Evolutionary conservation across 257 asterid genomes (phyloP).

Genomic region (Primulina eburnea): DNA sequence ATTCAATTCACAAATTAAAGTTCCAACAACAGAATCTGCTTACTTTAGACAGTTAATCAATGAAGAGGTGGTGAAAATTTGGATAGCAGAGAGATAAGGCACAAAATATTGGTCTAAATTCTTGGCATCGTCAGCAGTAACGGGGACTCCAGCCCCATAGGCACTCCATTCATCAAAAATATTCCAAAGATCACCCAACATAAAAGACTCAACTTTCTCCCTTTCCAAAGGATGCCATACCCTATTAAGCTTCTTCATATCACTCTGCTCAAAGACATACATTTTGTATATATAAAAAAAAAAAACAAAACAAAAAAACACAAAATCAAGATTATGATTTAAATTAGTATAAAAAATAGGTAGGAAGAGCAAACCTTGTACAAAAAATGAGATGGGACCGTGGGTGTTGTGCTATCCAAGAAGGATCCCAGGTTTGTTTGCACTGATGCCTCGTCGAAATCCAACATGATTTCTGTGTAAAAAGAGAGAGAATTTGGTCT

Average conservation of each 20-base stretch:
- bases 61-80: conserved; percentile 47
- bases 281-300: too few relatives aligned
- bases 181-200: conserved; percentile 52
- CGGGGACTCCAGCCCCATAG: conserved; percentile 54
- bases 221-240: conserved; percentile 56
- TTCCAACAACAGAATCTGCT: not conserved
- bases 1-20: not conserved
- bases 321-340: not conserved
- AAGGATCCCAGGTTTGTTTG: conserved; percentile 56
- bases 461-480: conserved; percentile 28
- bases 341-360: not conserved
- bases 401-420: conserved; percentile 56
- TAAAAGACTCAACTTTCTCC: conserved; percentile 46
- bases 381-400: conserved; percentile 48
- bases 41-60: conserved; percentile 44
- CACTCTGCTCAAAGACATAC: conserved; percentile 32
- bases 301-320: too few relatives aligned
- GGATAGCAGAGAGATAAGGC: conserved; percentile 58
- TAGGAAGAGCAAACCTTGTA: conserved; percentile 35
- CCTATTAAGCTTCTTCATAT: conserved; percentile 41
- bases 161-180: conserved; percentile 58
- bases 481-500: conserved; percentile 31
- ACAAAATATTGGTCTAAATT: conserved; percentile 46
- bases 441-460: conserved; percentile 37
- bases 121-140: conserved; percentile 37